These are phyloP conservation scores for Brassica nigra DNA, from an alignment of 345 rosid species.

Conservation along the genomic window DNA sequence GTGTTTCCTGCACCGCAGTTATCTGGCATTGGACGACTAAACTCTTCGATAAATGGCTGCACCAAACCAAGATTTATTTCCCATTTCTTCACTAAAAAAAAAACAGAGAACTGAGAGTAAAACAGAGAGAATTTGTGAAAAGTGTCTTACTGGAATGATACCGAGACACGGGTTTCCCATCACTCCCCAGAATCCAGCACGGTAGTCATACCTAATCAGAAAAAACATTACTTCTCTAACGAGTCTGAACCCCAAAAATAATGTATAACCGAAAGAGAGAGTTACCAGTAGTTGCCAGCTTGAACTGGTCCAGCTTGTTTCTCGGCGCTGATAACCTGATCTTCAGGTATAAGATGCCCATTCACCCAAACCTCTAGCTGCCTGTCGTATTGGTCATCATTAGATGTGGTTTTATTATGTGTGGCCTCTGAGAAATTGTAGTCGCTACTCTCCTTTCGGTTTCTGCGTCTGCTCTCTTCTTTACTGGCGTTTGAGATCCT, in stretches of 20 bases:
- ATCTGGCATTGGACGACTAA: slow-evolving; percentile 64
- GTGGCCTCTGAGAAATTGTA: slow-evolving; percentile 46
- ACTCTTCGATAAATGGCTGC: slow-evolving; percentile 78
- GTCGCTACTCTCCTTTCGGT: slow-evolving; percentile 44
- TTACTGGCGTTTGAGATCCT: slow-evolving; percentile 41
- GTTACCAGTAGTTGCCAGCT: slow-evolving; percentile 75
- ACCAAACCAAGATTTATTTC: slow-evolving; percentile 8
- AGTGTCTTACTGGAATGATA: slow-evolving; percentile 65
- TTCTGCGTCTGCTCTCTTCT: slow-evolving; percentile 38
- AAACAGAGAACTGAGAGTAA: background rate
- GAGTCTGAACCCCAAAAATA: background rate
- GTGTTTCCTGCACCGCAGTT: slow-evolving; percentile 74
- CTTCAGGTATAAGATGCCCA: slow-evolving; percentile 60
- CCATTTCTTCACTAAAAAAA: background rate
- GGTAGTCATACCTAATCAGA: slow-evolving; percentile 66
- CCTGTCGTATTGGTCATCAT: slow-evolving; percentile 38
- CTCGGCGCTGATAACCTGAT: slow-evolving; percentile 55
- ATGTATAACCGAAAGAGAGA: background rate
- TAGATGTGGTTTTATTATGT: slow-evolving; percentile 37
- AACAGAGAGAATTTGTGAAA: background rate
- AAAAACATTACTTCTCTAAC: background rate
- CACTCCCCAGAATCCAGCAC: slow-evolving; percentile 86
- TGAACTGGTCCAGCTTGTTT: slow-evolving; percentile 72
- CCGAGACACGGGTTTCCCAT: slow-evolving; percentile 71
- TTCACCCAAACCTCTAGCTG: slow-evolving; percentile 55